phyloP scores from a whole-genome alignment of 768 basidiomycete species.

The Mycena epipterygia region DNA sequence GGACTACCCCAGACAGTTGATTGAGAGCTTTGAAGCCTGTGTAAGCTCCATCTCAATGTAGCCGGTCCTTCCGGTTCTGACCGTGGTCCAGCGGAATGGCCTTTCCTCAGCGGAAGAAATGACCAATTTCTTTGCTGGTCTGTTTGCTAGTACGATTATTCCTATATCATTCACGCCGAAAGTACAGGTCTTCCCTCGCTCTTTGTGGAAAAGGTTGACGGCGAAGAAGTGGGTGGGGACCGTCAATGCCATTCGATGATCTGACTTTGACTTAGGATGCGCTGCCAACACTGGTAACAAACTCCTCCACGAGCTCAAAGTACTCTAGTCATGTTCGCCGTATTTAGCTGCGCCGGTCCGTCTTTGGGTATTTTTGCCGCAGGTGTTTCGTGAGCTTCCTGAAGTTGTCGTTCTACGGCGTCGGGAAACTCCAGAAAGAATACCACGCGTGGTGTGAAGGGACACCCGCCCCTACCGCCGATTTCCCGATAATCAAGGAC shows the following conservation, averaged over 20 bases:
- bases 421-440: conserved; percentile 75
- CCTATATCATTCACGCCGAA: conserved; percentile 1
- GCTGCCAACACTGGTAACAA: conserved; percentile 48
- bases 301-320: background rate
- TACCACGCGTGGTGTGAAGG: conserved; percentile 76
- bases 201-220: conserved; percentile 70
- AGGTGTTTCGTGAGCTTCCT: conserved; percentile 81
- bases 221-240: conserved; percentile 57
- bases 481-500: conserved; percentile 61
- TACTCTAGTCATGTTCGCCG: background rate
- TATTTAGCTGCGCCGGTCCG: conserved; percentile 75
- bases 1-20: conserved; percentile 57
- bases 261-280: conserved; percentile 40
- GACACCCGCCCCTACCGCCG: conserved; percentile 62
- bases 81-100: conserved; percentile 56
- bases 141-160: conserved; percentile 29
- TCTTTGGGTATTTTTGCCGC: conserved; percentile 87
- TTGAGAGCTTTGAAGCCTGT: conserved; percentile 59
- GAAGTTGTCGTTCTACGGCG: conserved; percentile 82
- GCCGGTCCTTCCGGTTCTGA: conserved; percentile 5
- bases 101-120: conserved; percentile 70
- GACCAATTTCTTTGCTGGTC: conserved; percentile 72
- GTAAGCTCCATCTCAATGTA: conserved; percentile 36
- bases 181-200: conserved; percentile 65
- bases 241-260: background rate